Evolutionary conservation across 306 rosid genomes (phyloP).

Genomic region (Carpinus viminea): DNA sequence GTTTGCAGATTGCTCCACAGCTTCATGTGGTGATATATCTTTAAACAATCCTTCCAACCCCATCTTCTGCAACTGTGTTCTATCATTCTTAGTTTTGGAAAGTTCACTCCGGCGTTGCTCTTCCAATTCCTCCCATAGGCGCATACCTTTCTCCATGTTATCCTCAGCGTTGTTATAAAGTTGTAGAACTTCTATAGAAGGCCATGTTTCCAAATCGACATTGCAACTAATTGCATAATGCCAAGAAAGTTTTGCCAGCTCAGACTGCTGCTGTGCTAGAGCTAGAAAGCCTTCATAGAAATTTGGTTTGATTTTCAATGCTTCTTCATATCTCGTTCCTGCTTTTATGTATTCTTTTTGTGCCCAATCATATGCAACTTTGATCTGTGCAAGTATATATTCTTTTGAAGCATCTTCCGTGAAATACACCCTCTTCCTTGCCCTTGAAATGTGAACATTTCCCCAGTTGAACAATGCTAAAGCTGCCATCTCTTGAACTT

Average conservation of each 20-base stretch:
- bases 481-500: slow-evolving; percentile 95
- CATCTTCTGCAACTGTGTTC: slow-evolving; percentile 43
- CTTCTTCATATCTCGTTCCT: slow-evolving; percentile 79
- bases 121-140: slow-evolving; percentile 69
- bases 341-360: slow-evolving; percentile 61
- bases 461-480: slow-evolving; percentile 96
- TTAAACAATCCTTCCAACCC: slow-evolving; percentile 47
- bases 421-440: slow-evolving; percentile 72
- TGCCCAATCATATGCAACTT: slow-evolving; percentile 67
- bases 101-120: slow-evolving; percentile 34
- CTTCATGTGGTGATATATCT: slow-evolving; percentile 52
- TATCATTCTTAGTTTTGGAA: slow-evolving; percentile 42
- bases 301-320: slow-evolving; percentile 64
- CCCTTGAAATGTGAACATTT: slow-evolving; percentile 81
- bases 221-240: slow-evolving; percentile 60
- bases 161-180: slow-evolving; percentile 80
- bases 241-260: slow-evolving; percentile 85
- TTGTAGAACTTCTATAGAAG: slow-evolving; percentile 58
- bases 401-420: slow-evolving; percentile 59
- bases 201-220: slow-evolving; percentile 53
- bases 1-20: slow-evolving; percentile 52
- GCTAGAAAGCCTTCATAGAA: slow-evolving; percentile 84
- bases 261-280: slow-evolving; percentile 76
- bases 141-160: slow-evolving; percentile 83
- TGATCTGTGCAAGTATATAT: slow-evolving; percentile 43